Conservation (phyloP, 2,329 filamentous ascomycete species). For the Aaosphaeria arxii region DNA sequence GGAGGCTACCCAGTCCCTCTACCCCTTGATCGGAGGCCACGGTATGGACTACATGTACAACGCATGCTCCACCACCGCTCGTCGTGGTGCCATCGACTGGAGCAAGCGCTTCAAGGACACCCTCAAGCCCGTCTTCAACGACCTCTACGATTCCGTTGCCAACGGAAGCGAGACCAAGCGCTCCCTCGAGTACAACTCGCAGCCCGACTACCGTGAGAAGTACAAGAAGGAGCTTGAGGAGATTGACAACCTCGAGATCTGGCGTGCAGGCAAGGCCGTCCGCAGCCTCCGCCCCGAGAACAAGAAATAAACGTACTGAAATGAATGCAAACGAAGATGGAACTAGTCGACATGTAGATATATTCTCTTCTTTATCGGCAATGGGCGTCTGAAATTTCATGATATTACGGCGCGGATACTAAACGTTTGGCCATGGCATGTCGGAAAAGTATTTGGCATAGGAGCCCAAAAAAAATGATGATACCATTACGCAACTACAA, state of each 20-base stretch:
- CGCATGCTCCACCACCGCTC: slow-evolving; percentile 97
- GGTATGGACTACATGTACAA: slow-evolving; percentile 99
- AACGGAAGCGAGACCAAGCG: slow-evolving; percentile 93
- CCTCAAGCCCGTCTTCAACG: slow-evolving; percentile 98
- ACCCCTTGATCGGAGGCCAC: slow-evolving; percentile 94
- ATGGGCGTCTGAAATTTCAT: slow-evolving; percentile 14
- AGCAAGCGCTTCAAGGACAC: slow-evolving; percentile 94
- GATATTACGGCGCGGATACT: too few relatives aligned
- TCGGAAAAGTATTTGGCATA: slow-evolving; percentile 3
- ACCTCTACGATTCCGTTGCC: slow-evolving; percentile 89
- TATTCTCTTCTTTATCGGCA: slow-evolving; percentile 17
- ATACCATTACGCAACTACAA: not conserved
- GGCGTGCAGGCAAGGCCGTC: slow-evolving; percentile 97
- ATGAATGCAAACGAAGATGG: not conserved
- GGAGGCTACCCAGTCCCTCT: slow-evolving; percentile 97
- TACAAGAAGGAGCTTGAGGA: slow-evolving; percentile 99
- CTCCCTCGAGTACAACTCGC: slow-evolving; percentile 95
- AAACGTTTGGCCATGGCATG: too few relatives aligned
- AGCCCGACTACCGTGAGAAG: slow-evolving; percentile 92
- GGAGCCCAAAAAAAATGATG: slow-evolving; percentile 5
- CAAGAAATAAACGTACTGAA: slow-evolving; percentile 20
- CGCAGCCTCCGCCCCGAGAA: slow-evolving; percentile 50
- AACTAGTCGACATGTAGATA: slow-evolving; percentile 20
- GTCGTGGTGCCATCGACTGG: slow-evolving; percentile 99
- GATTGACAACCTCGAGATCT: slow-evolving; percentile 98